Evolutionary conservation across 2,329 filamentous ascomycete species (phyloP).

Genomic region (Exophiala bonariae): DNA sequence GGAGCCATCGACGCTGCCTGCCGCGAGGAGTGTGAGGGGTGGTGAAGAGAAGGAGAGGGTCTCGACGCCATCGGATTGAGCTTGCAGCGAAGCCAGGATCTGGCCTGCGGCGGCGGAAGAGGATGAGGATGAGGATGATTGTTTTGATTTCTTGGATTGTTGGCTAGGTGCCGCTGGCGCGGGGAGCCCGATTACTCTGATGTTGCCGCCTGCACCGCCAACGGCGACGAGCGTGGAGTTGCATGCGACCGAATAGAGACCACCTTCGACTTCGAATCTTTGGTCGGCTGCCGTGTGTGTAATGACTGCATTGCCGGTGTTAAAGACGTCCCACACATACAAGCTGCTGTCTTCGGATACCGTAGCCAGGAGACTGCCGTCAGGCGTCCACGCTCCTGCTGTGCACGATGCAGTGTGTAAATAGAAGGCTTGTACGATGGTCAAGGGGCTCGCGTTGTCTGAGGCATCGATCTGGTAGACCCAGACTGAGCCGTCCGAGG

Average conservation of each 20-base stretch:
- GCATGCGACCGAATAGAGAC: constrained; percentile 83
- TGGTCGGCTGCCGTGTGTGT: constrained; percentile 78
- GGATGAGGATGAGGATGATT: constrained; percentile 37
- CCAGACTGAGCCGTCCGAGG: constrained; percentile 91
- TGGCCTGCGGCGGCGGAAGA: constrained; percentile 55
- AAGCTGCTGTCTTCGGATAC: constrained; percentile 86
- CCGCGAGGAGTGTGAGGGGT: constrained; percentile 61
- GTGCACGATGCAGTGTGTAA: constrained; percentile 84
- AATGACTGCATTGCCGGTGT: constrained; percentile 66
- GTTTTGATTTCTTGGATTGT: constrained; percentile 50
- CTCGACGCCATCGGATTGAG: constrained; percentile 78
- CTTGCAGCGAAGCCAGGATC: constrained; percentile 80
- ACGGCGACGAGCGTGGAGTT: constrained; percentile 79
- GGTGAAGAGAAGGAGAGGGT: constrained; percentile 66
- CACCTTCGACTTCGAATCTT: constrained; percentile 87
- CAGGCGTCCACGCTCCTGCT: constrained; percentile 85
- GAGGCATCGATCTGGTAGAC: constrained; percentile 80
- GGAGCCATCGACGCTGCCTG: constrained; percentile 64
- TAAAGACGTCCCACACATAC: constrained; percentile 89
- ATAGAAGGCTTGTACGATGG: constrained; percentile 89
- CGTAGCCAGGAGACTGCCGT: constrained; percentile 82
- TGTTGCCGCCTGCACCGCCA: constrained; percentile 82
- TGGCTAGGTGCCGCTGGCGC: constrained; percentile 50
- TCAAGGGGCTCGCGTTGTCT: constrained; percentile 63
- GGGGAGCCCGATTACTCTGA: constrained; percentile 83